These are phyloP conservation scores for Trametes cubensis DNA, from an alignment of 768 basidiomycete genomes.

Conservation along the genomic window DNA sequence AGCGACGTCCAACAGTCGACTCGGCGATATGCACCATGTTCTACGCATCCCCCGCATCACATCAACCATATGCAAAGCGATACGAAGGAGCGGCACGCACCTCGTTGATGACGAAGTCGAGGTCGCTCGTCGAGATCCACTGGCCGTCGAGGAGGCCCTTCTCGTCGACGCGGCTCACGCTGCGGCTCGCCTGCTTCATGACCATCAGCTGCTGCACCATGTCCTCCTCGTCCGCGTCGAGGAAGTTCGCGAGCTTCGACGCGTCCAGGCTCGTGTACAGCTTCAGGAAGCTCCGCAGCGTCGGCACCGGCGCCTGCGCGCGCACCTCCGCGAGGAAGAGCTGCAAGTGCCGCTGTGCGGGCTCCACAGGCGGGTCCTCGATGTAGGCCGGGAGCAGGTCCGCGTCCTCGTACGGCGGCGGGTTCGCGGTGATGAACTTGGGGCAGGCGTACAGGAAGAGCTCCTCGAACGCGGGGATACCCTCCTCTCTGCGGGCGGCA, in stretches of 20 bases:
- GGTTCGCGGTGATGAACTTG: slow-evolving; percentile 93
- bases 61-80: not conserved
- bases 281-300: slow-evolving; percentile 89
- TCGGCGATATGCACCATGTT: slow-evolving; percentile 97
- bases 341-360: slow-evolving; percentile 80
- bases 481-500: slow-evolving; percentile 56
- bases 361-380: slow-evolving; percentile 55
- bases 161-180: slow-evolving; percentile 60
- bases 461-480: slow-evolving; percentile 82
- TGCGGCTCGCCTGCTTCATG: slow-evolving; percentile 86
- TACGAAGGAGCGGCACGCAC: slow-evolving; percentile 46
- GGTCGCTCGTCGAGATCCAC: slow-evolving; percentile 85
- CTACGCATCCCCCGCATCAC: slow-evolving; percentile 42
- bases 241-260: slow-evolving; percentile 87
- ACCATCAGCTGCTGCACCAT: slow-evolving; percentile 97
- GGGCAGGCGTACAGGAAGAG: slow-evolving; percentile 95
- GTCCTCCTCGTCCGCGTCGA: slow-evolving; percentile 91
- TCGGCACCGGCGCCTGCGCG: slow-evolving; percentile 77
- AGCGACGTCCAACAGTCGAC: slow-evolving; percentile 89
- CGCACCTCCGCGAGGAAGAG: slow-evolving; percentile 84
- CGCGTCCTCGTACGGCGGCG: slow-evolving; percentile 89
- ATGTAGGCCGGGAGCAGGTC: slow-evolving; percentile 51
- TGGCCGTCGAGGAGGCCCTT: slow-evolving; percentile 77
- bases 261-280: slow-evolving; percentile 94
- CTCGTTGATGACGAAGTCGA: slow-evolving; percentile 95